Conservation (phyloP, 2,329 filamentous ascomycete genomes). For the Clarireedia hainanense region DNA sequence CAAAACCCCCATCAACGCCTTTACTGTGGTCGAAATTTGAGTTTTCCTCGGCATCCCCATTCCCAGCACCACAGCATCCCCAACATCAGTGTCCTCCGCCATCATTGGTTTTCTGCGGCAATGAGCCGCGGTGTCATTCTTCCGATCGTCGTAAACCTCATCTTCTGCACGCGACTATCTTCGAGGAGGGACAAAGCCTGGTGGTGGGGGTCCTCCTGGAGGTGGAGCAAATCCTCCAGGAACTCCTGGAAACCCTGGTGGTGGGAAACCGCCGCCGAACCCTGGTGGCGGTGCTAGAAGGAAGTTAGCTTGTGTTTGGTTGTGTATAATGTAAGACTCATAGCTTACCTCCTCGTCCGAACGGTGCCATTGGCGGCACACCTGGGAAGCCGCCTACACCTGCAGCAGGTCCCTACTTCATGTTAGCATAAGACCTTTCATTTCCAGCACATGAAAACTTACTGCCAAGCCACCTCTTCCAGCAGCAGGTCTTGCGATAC, state of each 20-base stretch:
- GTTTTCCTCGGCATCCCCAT: background rate
- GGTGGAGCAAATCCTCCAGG: conserved; percentile 31
- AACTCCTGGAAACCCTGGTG: conserved; percentile 32
- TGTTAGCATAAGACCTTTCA: conserved; percentile 22
- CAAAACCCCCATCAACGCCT: conserved; percentile 29
- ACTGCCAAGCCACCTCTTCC: conserved; percentile 86
- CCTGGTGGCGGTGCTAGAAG: conserved; percentile 30
- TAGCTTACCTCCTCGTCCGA: conserved; percentile 45
- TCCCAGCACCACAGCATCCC: background rate
- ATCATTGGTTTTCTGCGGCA: background rate
- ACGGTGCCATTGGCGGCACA: conserved; percentile 45
- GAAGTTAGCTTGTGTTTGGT: conserved; percentile 7
- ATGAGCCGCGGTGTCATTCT: background rate
- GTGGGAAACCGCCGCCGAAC: conserved; percentile 41
- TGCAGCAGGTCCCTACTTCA: conserved; percentile 64
- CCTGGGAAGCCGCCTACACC: conserved; percentile 69
- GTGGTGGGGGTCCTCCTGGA: conserved; percentile 54
- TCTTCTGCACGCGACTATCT: conserved; percentile 20
- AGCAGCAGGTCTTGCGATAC: conserved; percentile 84
- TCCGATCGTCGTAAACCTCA: background rate
- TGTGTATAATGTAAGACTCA: background rate
- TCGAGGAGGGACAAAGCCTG: conserved; percentile 35
- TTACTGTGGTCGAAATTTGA: conserved; percentile 22
- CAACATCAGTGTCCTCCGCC: background rate
- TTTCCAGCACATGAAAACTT: conserved; percentile 27